Base-by-base conservation (phyloP, 331 rosid genomes). In the Malus hybrid region DNA sequence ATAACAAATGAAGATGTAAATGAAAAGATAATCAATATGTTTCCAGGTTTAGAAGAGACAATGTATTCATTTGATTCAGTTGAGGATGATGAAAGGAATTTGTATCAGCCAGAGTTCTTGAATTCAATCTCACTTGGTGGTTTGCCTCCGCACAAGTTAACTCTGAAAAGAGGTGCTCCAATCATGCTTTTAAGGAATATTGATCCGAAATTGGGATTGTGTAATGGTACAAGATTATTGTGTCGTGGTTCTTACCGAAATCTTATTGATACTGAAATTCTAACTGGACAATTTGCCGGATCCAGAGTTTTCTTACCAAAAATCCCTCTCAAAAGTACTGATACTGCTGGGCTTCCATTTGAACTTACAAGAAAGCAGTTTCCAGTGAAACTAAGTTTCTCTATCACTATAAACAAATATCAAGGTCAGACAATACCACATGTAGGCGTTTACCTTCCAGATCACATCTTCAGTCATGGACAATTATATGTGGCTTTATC, bases 381-480 rank as follows among this genome's bases (percentile, higher is more conserved):
- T 36, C 44, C 0, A 7, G 10, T 36, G 1, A 36, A 36, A 36
- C 44, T 36, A 36, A 36, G 44, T 36, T 36, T 36, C 44, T 36
- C 10, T 36, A 36, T 36, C 44, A 7, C 44, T 8, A 39, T 39
- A 39, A 39, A 39, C 46, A 39, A 78, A 52, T 64, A 57, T 19
- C 71, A 78, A 63, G 71, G 65, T 12, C 60, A 63, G 13, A 78
- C 73, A 4, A 63, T 78, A 24, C 72, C 24, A 24, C 24, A 24
- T 53, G 36, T 67, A 0, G 79, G 68, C 0, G 9, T 75, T 15
- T 75, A 50, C 22, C 65, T 75, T 24, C 71, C 36, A 4, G 32
- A 75, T 15, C 28, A 39, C 4, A 13, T 39, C 46, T 3, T 39
- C 13, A 10, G 13, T 39, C 13, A 39, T 39, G 46, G 13, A 39